These are phyloP conservation scores for Amylostereum areolatum DNA, from an alignment of 1,284 basidiomycete species.

Conservation along the genomic window DNA sequence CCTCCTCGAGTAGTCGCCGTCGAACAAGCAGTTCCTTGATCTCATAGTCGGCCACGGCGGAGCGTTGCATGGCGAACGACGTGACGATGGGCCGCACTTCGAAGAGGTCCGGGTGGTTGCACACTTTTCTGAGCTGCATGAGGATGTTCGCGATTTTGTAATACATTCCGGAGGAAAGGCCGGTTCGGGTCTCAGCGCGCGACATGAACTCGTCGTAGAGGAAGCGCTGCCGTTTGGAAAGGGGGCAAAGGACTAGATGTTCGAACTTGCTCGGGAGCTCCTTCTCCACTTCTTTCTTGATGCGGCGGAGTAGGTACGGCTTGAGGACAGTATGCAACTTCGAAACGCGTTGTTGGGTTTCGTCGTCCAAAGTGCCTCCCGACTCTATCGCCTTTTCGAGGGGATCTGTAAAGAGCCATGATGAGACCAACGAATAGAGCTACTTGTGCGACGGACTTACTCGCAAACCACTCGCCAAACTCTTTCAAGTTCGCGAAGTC, in stretches of 20 bases:
- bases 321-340: slow-evolving; percentile 92
- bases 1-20: slow-evolving; percentile 50
- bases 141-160: slow-evolving; percentile 95
- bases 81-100: slow-evolving; percentile 93
- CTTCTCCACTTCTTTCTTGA: slow-evolving; percentile 95
- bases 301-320: slow-evolving; percentile 89
- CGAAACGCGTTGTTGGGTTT: slow-evolving; percentile 80
- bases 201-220: slow-evolving; percentile 99
- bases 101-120: slow-evolving; percentile 95
- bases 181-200: slow-evolving; percentile 82
- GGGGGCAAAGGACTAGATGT: slow-evolving; percentile 85
- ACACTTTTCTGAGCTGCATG: slow-evolving; percentile 95
- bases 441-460: slow-evolving; percentile 38
- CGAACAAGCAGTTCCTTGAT: slow-evolving; percentile 87
- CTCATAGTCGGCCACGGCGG: slow-evolving; percentile 81
- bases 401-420: slow-evolving; percentile 51
- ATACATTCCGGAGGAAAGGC: slow-evolving; percentile 80
- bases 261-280: slow-evolving; percentile 95
- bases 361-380: slow-evolving; percentile 75
- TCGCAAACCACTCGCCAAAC: slow-evolving; percentile 96
- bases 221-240: slow-evolving; percentile 94
- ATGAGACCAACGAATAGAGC: not conserved
- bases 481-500: slow-evolving; percentile 92
- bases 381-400: slow-evolving; percentile 92
- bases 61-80: slow-evolving; percentile 82